phyloP scores from a whole-genome alignment of 2,329 filamentous ascomycete genomes.

The Dactylellina drechsleri region DNA sequence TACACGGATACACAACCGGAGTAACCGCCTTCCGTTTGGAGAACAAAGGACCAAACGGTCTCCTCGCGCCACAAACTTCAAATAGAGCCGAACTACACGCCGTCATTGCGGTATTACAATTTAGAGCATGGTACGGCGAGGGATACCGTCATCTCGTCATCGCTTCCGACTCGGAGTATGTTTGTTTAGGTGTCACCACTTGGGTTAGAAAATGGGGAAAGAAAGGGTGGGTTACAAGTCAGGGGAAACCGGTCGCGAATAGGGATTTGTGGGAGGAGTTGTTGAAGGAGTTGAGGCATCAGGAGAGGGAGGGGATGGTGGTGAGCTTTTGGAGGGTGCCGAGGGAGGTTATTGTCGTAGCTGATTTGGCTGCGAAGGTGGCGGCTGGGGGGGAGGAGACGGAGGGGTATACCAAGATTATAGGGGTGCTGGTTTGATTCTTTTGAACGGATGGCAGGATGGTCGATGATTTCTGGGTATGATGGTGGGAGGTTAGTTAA shows the following conservation, averaged over 20 bases:
- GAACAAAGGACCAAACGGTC: slow-evolving; percentile 63
- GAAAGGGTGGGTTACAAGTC: slow-evolving; percentile 64
- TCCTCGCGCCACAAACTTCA: slow-evolving; percentile 63
- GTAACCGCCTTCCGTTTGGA: slow-evolving; percentile 62
- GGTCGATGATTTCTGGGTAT: no score
- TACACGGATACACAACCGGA: background rate
- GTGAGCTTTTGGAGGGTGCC: slow-evolving; percentile 67
- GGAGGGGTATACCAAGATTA: background rate
- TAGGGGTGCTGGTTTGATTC: background rate
- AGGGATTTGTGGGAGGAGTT: slow-evolving; percentile 67
- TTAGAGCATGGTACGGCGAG: slow-evolving; percentile 64
- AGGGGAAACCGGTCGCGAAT: slow-evolving; percentile 64
- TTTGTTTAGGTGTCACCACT: slow-evolving; percentile 64
- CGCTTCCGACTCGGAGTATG: slow-evolving; percentile 68
- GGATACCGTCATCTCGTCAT: slow-evolving; percentile 65
- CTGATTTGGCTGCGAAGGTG: slow-evolving; percentile 63
- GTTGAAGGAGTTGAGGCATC: slow-evolving; percentile 60
- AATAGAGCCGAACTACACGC: slow-evolving; percentile 70
- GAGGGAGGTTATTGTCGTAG: slow-evolving; percentile 62
- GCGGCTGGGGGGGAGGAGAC: slow-evolving; percentile 55
- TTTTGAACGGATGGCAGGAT: no score
- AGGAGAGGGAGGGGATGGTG: slow-evolving; percentile 58
- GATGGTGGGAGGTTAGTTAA: no score
- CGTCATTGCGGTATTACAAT: slow-evolving; percentile 66
- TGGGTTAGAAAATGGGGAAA: slow-evolving; percentile 64